Evolutionary conservation across 352 stramenopile species (phyloP).

Genomic region (Aphanomyces stellatus): DNA sequence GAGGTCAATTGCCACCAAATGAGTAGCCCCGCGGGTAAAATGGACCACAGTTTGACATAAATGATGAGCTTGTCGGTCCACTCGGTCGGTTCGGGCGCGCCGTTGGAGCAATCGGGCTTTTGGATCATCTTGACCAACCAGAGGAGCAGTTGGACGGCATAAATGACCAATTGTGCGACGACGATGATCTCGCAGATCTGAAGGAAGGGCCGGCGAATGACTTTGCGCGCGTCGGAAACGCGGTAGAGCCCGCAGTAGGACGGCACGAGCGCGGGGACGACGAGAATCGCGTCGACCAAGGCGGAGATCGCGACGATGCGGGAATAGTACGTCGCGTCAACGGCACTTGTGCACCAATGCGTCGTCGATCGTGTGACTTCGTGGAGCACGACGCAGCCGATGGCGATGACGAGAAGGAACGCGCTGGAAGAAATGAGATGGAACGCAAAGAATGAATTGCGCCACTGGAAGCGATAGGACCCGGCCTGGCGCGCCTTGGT

Average conservation of each 20-base stretch:
- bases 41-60: slow-evolving; percentile 48
- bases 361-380: neutral
- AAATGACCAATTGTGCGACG: slow-evolving; percentile 44
- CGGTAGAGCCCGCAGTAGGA: slow-evolving; percentile 43
- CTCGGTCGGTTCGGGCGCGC: slow-evolving; percentile 26
- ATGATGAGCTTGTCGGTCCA: slow-evolving; percentile 26
- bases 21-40: slow-evolving; percentile 43
- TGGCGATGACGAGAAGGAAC: neutral
- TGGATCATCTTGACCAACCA: slow-evolving; percentile 29
- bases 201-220: slow-evolving; percentile 56
- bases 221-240: slow-evolving; percentile 35
- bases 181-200: slow-evolving; percentile 62
- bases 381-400: slow-evolving; percentile 6
- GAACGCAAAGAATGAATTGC: slow-evolving; percentile 17
- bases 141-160: slow-evolving; percentile 31
- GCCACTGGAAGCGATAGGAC: neutral
- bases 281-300: slow-evolving; percentile 41
- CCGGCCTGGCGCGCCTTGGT: too few relatives aligned
- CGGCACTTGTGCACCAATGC: neutral
- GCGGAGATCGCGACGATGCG: slow-evolving; percentile 32
- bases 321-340: neutral
- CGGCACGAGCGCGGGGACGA: slow-evolving; percentile 49
- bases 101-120: neutral
- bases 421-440: slow-evolving; percentile 12
- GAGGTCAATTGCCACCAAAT: slow-evolving; percentile 54